Evolutionary conservation across 208 protist genomes (phyloP), one percentile per base, ranked within the genome.

Genomic region (Wallacemonas collosoma): DNA sequence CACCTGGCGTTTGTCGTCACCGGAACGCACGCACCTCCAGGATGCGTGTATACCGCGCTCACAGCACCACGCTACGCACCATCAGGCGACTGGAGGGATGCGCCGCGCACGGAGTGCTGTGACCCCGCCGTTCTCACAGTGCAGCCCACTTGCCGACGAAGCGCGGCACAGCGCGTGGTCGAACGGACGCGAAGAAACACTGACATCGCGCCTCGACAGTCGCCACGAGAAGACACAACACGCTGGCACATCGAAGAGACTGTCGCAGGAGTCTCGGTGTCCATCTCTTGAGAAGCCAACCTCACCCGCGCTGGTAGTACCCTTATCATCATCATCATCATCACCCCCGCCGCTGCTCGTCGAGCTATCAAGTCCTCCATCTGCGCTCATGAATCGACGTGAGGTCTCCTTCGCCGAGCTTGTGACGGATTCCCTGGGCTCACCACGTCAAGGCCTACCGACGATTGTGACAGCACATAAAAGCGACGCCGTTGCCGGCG

Each of bases 401-500:
- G 60, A 65, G 41, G 60, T 65, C 9, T 65, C 60, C 36, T 65
- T 65, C 40, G 60, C 60, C n/a, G 43, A 65, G 12, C 1, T 65
- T 5, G 38, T 51, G 15, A 65, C 38, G 11, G 51, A 9, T 6
- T 56, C 51, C 15, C 51, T 56, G 51, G 14, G 4, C 51, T 56
- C 51, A n/a, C 14, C 51, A 9, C n/a, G 15, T 9, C 51, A 7
- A 56, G 51, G 51, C 6, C 14, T 26, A n/a, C 14, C 51, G 51
- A 7, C 8, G 15, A n/a, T 26, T 9, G 14, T 1, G n/a, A n/a
- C 51, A 5, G 6, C 51, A 26, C 26, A 26, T 26, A 26, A 26
- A 26, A 26, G 26, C 51, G 51, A 26, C 9, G 26, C n/a, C 51
- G 45, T 6, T 1, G 45, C 45, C 45, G 45, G 53, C 53, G 36